Base-by-base conservation (phyloP, 306 rosid species). In the Potentilla sterilis region DNA sequence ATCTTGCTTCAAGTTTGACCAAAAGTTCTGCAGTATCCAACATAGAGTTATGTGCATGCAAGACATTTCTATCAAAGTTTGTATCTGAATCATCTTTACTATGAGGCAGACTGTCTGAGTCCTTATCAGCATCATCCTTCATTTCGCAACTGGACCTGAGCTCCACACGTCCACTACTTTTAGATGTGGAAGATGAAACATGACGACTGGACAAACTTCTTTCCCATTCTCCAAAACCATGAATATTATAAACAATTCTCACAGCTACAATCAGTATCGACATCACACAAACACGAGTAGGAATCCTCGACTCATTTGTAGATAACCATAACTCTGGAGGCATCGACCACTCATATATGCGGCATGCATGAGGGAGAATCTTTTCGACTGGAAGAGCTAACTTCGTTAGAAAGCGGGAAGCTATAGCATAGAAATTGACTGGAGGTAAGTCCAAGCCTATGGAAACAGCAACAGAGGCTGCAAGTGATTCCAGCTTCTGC, bases 181-280 rank as follows among this genome's bases (percentile, higher is more conserved):
- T 47, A 51, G 79, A 75, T 52, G 76, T 70, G 61, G 66, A 73
- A 34, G 78, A 64, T 69, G 85, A 69, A 78, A 73, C 84, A 79
- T 70, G 70, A 38, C 16, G 19, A 52, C 35, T 47, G 22, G 86
- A 84, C 81, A 89, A 78, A 83, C 96, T 86, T 81, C 77, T 86
- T 81, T 94, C 98, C 98, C 98, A 94, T 73, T 74, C 94, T 73
- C 97, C 96, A 69, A 85, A 82, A 66, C 96, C 98, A 81, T 94
- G 85, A 80, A 94, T 79, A 57, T 90, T 85, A 81, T 83, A 94
- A 67, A 87, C 77, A 59, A 86, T 86, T 81, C 98, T 86, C 69
- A 94, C 89, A 37, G 94, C 92, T 38, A 91, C 86, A 69, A 91
- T 89, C 83, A 94, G 81, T 77, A 94, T 73, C 41, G 98, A 94